Evolutionary conservation across 441 rosid species (phyloP).

Genomic region (Aleurites moluccanus): DNA sequence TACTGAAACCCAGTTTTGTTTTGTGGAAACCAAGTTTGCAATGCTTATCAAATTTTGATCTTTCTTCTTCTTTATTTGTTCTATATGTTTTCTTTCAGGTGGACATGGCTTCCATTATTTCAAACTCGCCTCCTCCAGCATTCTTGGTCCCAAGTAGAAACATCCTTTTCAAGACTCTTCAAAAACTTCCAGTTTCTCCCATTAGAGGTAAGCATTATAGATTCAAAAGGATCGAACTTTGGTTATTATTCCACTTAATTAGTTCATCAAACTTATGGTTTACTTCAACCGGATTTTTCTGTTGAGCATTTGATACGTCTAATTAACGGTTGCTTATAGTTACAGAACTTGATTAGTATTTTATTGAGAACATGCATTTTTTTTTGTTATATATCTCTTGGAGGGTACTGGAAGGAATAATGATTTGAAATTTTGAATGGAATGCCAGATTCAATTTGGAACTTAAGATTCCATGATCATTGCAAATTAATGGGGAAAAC

Average conservation of each 20-base stretch:
- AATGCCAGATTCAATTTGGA: not conserved
- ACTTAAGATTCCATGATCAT: not conserved
- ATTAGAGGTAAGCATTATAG: constrained; percentile 34
- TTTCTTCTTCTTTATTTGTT: not conserved
- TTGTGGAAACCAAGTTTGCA: not conserved
- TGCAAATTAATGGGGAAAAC: not conserved
- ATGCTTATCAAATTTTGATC: constrained; percentile 6
- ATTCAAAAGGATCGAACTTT: constrained; percentile 4
- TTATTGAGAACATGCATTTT: not conserved
- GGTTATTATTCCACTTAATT: not conserved
- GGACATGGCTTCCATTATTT: constrained; percentile 54
- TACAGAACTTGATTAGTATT: not conserved
- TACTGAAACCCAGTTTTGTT: not conserved
- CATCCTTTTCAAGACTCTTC: constrained; percentile 41
- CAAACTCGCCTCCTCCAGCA: constrained; percentile 42
- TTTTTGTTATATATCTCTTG: not conserved
- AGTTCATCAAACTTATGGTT: constrained; percentile 6
- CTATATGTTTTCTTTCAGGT: constrained; percentile 22
- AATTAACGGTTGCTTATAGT: not conserved
- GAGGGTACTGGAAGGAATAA: not conserved
- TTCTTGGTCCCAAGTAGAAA: constrained; percentile 42
- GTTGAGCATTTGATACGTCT: not conserved
- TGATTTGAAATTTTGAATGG: constrained; percentile 2
- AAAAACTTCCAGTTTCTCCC: constrained; percentile 39
- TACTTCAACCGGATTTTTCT: not conserved